Evolutionary conservation across 306 rosid genomes (phyloP), one percentile per base, ranked within the genome.

Genomic region (Corylus avellana): DNA sequence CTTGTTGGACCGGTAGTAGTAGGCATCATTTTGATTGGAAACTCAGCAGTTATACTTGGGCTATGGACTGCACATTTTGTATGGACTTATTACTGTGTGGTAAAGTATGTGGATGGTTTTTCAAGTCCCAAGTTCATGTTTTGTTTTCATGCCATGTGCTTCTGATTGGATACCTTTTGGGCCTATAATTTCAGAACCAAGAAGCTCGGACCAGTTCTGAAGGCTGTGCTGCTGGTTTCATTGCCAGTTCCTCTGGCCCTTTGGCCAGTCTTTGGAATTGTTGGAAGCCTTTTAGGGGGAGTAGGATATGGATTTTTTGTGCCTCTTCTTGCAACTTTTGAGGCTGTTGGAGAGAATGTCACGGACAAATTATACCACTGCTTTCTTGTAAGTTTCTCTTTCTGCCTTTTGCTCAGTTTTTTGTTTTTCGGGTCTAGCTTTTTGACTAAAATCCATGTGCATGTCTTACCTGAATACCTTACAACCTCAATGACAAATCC

Each of bases 241-340:
- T 82, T 91, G 81, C 93, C 97, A 29, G 68, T 91, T 78, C 98
- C 97, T 71, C 67, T 91, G 53, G 46, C 86, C 14, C 87, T 93
- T 35, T 87, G 88, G 90, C 94, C 94, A 20, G 56, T 82, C 68
- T 25, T 87, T 77, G 94, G 97, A 42, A 51, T 90, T 79, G 64
- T 77, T 79, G 91, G 90, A 72, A 91, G 97, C 82, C 42, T 91
- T 70, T 84, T 93, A 62, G 93, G 91, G 59, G 98, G 94, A 83
- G 73, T 93, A 32, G 98, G 93, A 86, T 93, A 88, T 81, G 98
- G 97, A 6, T 51, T 88, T 59, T 91, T 93, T 61, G 58, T 84
- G 76, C 98, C 98, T 48, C 89, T 93, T 80, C 80, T 91, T 79
- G 88, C 91, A 68, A 93, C 97, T 77, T 90, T 93, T 85, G 93